Percentiles rank a stretch among this genome's conserved stretches.
phyloP scores from a whole-genome alignment of 2,329 filamentous ascomycete species.

The Hirsutella minnesotensis region DNA sequence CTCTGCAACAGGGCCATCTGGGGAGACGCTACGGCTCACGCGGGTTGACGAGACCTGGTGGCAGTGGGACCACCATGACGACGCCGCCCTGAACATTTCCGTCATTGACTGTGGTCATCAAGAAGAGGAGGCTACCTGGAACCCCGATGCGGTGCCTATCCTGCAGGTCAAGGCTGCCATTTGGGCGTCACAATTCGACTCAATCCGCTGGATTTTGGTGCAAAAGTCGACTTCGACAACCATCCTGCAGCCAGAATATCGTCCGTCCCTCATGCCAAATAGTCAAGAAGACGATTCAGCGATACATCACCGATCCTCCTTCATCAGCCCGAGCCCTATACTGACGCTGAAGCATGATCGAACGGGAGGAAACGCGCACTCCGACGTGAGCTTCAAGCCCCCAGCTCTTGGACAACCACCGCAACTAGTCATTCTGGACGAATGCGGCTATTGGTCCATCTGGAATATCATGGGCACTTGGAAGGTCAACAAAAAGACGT shows the following conservation, averaged over 20 bases:
- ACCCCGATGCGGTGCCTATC: constrained; percentile 37
- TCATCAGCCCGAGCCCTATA: constrained; percentile 43
- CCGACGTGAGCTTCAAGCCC: constrained; percentile 55
- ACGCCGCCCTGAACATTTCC: constrained; percentile 33
- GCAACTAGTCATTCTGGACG: constrained; percentile 55
- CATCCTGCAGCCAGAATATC: constrained; percentile 39
- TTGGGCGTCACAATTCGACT: constrained; percentile 21
- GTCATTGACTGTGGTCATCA: constrained; percentile 26
- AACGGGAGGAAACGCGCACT: constrained; percentile 44
- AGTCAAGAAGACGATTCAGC: constrained; percentile 3
- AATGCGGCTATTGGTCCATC: constrained; percentile 53
- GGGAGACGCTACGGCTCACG: constrained; percentile 45
- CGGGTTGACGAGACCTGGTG: constrained; percentile 37
- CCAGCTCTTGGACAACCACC: constrained; percentile 32
- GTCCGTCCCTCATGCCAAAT: constrained; percentile 20
- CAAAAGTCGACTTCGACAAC: constrained; percentile 40
- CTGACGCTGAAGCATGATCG: constrained; percentile 36
- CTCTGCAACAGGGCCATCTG: constrained; percentile 41
- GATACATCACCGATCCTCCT: constrained; percentile 26
- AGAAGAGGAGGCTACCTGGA: constrained; percentile 42
- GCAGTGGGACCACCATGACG: constrained; percentile 38
- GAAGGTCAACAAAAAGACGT: constrained; percentile 19
- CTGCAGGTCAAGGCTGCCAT: constrained; percentile 37
- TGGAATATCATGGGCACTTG: constrained; percentile 43
- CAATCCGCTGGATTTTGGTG: constrained; percentile 39